Conservation (phyloP, 768 basidiomycete genomes). For the Trametopsis cervina region DNA sequence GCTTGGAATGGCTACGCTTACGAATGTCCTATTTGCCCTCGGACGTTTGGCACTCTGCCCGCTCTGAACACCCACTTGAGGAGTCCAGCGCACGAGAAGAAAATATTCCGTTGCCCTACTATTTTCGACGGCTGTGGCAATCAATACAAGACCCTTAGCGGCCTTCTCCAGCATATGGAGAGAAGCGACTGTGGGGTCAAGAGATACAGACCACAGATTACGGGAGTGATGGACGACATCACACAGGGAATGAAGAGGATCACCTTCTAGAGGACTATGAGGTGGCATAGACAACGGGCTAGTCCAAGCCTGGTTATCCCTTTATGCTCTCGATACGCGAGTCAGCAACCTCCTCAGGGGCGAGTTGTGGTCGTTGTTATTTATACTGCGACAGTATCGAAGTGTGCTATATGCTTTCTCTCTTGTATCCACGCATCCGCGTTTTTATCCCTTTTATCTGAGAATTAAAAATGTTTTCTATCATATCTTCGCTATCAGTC, state of each 20-base stretch:
- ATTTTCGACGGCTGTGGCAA: constrained; percentile 30
- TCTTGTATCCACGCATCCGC: too few species aligned
- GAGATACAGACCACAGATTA: constrained; percentile 35
- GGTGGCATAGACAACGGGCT: too few species aligned
- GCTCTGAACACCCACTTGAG: constrained; percentile 56
- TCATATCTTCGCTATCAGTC: too few species aligned
- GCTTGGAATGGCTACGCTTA: constrained; percentile 39
- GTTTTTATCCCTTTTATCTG: too few species aligned
- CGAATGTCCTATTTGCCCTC: constrained; percentile 62
- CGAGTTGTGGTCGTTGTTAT: too few species aligned
- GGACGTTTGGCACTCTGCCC: constrained; percentile 30
- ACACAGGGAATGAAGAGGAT: constrained; percentile 3
- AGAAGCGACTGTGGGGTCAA: constrained; percentile 51
- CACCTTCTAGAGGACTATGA: background rate
- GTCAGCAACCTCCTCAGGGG: too few species aligned
- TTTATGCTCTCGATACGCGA: too few species aligned
- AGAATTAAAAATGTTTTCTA: too few species aligned
- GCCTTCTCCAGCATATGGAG: constrained; percentile 58
- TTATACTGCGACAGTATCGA: too few species aligned
- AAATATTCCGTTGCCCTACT: constrained; percentile 48
- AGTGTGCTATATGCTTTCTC: too few species aligned
- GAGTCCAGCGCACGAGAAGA: constrained; percentile 51
- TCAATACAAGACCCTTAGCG: constrained; percentile 48
- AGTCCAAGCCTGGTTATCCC: too few species aligned
- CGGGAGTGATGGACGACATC: constrained; percentile 29